Percentiles rank a stretch among this genome's conserved stretches.
phyloP scores from a whole-genome alignment of 1,284 basidiomycete genomes.

The Ceratobasidium sp. region DNA sequence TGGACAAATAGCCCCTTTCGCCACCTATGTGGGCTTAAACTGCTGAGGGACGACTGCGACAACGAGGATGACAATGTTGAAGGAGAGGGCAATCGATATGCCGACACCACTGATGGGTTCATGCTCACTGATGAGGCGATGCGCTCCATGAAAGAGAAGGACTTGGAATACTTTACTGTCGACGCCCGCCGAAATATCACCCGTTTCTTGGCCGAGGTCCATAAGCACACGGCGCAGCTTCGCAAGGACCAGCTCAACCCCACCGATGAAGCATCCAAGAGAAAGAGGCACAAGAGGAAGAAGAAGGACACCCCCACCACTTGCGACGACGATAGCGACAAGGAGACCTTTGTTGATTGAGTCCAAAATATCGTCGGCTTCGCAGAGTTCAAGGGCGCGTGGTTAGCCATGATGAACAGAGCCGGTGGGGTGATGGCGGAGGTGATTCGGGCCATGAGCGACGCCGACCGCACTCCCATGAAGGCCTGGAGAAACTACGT shows the following conservation, averaged over 20 bases:
- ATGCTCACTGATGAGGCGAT: constrained; percentile 1
- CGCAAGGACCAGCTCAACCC: background rate
- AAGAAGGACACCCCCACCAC: background rate
- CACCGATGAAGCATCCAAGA: background rate
- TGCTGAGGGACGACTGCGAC: background rate
- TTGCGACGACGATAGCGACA: background rate
- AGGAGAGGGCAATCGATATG: background rate
- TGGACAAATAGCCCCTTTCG: constrained; percentile 1
- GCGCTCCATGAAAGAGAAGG: background rate
- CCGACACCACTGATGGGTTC: constrained; percentile 4
- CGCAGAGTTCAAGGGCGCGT: constrained; percentile 2
- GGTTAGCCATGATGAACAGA: constrained; percentile 20
- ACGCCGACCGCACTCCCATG: background rate
- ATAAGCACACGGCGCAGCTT: background rate
- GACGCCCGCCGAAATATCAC: background rate
- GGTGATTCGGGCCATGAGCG: background rate
- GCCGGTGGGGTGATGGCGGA: background rate
- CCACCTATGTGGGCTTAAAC: background rate
- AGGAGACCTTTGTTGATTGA: background rate
- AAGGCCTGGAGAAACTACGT: constrained; percentile 7
- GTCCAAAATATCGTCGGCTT: background rate
- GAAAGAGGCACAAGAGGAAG: background rate
- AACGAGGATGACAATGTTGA: background rate
- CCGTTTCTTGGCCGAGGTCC: background rate
- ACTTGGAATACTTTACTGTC: background rate